These are phyloP conservation scores for Ciborinia camelliae DNA, from an alignment of 2,329 filamentous ascomycete species.

Conservation along the genomic window DNA sequence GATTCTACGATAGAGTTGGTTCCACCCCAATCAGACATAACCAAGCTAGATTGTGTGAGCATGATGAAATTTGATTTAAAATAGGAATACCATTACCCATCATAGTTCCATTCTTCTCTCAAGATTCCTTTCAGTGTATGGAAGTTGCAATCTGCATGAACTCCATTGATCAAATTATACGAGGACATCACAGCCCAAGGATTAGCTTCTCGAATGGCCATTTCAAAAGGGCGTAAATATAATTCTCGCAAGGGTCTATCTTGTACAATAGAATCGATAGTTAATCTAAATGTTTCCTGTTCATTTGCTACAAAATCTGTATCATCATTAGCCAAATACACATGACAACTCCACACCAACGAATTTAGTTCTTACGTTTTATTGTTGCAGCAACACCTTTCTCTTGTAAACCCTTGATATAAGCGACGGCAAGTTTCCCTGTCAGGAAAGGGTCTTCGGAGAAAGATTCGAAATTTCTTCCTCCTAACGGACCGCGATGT, in stretches of 20 bases:
- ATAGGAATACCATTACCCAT: conserved; percentile 45
- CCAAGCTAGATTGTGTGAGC: conserved; percentile 41
- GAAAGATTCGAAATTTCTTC: conserved; percentile 82
- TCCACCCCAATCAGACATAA: conserved; percentile 59
- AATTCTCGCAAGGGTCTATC: conserved; percentile 66
- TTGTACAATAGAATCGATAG: conserved; percentile 60
- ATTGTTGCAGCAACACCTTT: conserved; percentile 73
- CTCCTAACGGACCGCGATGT: conserved; percentile 78
- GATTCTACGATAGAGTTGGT: conserved; percentile 55
- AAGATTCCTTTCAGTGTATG: conserved; percentile 55
- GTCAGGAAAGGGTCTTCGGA: conserved; percentile 78
- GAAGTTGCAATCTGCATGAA: conserved; percentile 56
- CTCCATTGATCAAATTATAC: conserved; percentile 64
- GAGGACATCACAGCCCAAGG: conserved; percentile 68
- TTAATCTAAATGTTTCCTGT: conserved; percentile 65
- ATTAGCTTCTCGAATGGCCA: conserved; percentile 64
- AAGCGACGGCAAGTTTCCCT: conserved; percentile 67
- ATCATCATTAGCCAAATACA: conserved; percentile 18
- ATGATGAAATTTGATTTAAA: background rate
- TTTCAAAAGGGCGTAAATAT: conserved; percentile 73
- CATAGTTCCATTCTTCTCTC: conserved; percentile 59
- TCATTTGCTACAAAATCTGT: conserved; percentile 68
- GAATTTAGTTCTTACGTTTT: conserved; percentile 55
- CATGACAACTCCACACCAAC: background rate
- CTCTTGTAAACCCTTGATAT: conserved; percentile 70